Conservation (phyloP, 257 asterid genomes). For the Plectranthus barbatus region DNA sequence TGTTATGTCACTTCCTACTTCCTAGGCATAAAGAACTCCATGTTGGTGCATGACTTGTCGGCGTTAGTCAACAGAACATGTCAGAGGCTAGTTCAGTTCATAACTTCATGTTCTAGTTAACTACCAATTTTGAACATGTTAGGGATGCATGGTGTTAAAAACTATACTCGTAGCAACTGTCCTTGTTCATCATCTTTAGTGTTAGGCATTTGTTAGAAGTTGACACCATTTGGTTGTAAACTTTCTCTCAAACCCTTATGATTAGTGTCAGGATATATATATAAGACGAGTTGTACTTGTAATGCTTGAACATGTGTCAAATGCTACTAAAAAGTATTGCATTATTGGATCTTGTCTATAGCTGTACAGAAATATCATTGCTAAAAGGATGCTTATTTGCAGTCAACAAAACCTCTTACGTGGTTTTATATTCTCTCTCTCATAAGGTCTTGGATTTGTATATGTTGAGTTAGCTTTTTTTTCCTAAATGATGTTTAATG, state of each 20-base stretch:
- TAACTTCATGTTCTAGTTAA: no score
- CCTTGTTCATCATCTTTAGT: not conserved
- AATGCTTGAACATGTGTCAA: not conserved
- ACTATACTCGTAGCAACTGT: not conserved
- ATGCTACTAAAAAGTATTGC: not conserved
- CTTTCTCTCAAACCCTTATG: not conserved
- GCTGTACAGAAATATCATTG: not conserved
- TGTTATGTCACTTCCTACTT: not conserved
- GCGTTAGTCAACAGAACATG: not conserved
- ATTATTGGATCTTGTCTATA: not conserved
- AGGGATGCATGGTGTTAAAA: not conserved
- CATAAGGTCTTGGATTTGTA: not conserved
- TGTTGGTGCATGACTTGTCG: not conserved
- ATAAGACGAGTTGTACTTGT: not conserved
- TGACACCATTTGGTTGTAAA: not conserved
- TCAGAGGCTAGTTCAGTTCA: not conserved
- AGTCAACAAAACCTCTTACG: not conserved
- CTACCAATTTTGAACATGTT: not conserved
- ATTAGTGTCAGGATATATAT: not conserved
- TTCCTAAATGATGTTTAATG: not conserved
- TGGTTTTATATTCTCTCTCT: not conserved
- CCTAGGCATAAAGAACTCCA: not conserved
- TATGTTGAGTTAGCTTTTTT: not conserved
- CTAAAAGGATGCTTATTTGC: not conserved
- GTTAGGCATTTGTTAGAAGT: not conserved